Conservation (phyloP, 2,329 filamentous ascomycete genomes). For the Fusarium temperatum region DNA sequence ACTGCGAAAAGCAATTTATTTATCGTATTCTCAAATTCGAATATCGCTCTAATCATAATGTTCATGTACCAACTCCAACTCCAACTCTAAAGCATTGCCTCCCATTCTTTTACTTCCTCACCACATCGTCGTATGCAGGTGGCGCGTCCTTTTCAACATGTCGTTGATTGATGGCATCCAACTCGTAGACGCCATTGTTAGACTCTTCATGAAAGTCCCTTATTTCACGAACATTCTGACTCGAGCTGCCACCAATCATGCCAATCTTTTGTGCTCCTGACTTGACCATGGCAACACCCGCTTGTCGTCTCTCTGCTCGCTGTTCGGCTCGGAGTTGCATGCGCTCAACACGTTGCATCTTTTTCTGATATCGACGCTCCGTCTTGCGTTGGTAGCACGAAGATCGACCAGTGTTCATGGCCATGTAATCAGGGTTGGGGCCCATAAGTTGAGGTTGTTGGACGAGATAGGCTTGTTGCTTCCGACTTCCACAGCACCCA, state of each 20-base stretch:
- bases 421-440: not conserved
- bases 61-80: not conserved
- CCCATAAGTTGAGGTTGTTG: constrained; percentile 6
- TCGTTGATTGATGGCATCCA: not conserved
- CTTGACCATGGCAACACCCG: constrained; percentile 1
- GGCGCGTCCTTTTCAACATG: constrained; percentile 20
- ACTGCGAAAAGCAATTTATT: not conserved
- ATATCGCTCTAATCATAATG: not conserved
- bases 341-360: constrained; percentile 34
- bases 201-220: not conserved
- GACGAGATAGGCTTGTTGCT: not conserved
- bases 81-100: not conserved
- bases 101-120: constrained; percentile 12
- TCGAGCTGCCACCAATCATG: not conserved
- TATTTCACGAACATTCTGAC: not conserved
- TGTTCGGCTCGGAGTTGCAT: constrained; percentile 34
- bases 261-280: constrained; percentile 10
- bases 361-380: constrained; percentile 30
- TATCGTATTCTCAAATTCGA: not conserved
- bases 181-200: constrained; percentile 12
- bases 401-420: not conserved
- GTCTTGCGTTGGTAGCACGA: constrained; percentile 22
- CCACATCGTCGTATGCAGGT: constrained; percentile 35
- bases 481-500: not conserved
- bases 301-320: constrained; percentile 27